Evolutionary conservation across 2,329 filamentous ascomycete genomes (phyloP).

Genomic region (Fusarium duplospermum): DNA sequence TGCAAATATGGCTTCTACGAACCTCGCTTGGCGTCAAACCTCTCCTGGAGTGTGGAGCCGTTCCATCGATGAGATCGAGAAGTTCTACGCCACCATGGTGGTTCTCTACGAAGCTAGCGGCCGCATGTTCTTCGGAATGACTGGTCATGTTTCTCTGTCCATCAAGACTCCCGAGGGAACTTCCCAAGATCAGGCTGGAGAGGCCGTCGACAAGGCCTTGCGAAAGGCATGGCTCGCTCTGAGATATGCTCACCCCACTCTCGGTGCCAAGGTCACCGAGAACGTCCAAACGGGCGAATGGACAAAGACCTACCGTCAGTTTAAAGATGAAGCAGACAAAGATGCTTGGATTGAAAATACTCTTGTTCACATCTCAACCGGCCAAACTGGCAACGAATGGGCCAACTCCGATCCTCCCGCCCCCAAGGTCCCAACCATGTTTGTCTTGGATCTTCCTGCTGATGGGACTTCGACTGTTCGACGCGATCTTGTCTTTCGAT

Average conservation of each 20-base stretch:
- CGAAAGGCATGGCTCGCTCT: slow-evolving; percentile 49
- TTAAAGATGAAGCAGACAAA: slow-evolving; percentile 11
- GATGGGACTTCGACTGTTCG: not conserved
- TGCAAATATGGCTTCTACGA: not conserved
- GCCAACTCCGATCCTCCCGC: slow-evolving; percentile 46
- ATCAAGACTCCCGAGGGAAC: slow-evolving; percentile 3
- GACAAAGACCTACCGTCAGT: slow-evolving; percentile 40
- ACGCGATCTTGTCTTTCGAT: slow-evolving; percentile 51
- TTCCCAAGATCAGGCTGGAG: slow-evolving; percentile 1
- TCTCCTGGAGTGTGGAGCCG: slow-evolving; percentile 48
- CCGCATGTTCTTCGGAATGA: slow-evolving; percentile 56
- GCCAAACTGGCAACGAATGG: slow-evolving; percentile 46
- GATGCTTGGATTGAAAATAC: slow-evolving; percentile 47
- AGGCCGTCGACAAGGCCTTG: slow-evolving; percentile 45
- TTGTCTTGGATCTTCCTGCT: slow-evolving; percentile 40
- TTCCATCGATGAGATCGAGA: slow-evolving; percentile 55
- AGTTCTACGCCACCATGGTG: slow-evolving; percentile 53
- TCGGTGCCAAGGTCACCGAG: slow-evolving; percentile 45
- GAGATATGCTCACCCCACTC: slow-evolving; percentile 49
- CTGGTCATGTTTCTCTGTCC: slow-evolving; percentile 50
- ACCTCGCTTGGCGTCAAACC: slow-evolving; percentile 41
- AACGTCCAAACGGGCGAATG: slow-evolving; percentile 34
- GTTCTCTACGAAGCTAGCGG: slow-evolving; percentile 51
- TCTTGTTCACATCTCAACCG: slow-evolving; percentile 39
- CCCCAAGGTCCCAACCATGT: slow-evolving; percentile 48